A percentile compares a stretch with the other conserved stretches of the same genome.
These are phyloP conservation scores for Suillus discolor DNA, from an alignment of 768 basidiomycete species.

Conservation along the genomic window DNA sequence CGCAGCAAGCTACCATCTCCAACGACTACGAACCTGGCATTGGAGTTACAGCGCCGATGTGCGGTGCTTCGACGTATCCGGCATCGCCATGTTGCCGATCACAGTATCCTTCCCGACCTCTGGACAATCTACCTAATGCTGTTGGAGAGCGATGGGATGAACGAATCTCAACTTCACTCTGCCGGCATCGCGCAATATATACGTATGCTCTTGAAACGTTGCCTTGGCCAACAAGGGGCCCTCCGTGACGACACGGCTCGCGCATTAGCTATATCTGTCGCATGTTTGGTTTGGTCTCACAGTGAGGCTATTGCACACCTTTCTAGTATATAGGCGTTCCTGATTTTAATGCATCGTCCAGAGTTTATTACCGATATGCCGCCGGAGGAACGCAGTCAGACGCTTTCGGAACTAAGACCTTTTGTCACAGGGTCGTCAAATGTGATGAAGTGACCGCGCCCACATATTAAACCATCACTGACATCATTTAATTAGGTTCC, in stretches of 20 bases:
- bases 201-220: constrained; percentile 23
- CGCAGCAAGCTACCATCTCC: constrained; percentile 33
- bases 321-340: constrained; percentile 24
- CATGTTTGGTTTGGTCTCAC: constrained; percentile 38
- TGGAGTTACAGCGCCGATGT: constrained; percentile 51
- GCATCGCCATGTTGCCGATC: constrained; percentile 28
- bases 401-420: constrained; percentile 46
- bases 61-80: constrained; percentile 51
- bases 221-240: constrained; percentile 11
- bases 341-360: constrained; percentile 28
- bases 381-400: constrained; percentile 40
- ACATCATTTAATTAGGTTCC: constrained; percentile 25
- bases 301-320: constrained; percentile 34
- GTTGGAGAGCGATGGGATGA: constrained; percentile 55
- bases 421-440: constrained; percentile 32
- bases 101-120: constrained; percentile 44
- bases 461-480: constrained; percentile 13
- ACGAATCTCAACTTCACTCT: constrained; percentile 45
- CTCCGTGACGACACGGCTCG: constrained; percentile 18
- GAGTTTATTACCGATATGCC: constrained; percentile 42
- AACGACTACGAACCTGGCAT: constrained; percentile 43
- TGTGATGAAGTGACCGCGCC: constrained; percentile 27
- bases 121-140: constrained; percentile 63
- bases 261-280: constrained; percentile 33
- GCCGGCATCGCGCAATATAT: constrained; percentile 41